Evolutionary conservation across 495 filamentous ascomycete genomes (phyloP), one percentile per base, ranked within the genome.

Genomic region (Chaetomium cochliodes): DNA sequence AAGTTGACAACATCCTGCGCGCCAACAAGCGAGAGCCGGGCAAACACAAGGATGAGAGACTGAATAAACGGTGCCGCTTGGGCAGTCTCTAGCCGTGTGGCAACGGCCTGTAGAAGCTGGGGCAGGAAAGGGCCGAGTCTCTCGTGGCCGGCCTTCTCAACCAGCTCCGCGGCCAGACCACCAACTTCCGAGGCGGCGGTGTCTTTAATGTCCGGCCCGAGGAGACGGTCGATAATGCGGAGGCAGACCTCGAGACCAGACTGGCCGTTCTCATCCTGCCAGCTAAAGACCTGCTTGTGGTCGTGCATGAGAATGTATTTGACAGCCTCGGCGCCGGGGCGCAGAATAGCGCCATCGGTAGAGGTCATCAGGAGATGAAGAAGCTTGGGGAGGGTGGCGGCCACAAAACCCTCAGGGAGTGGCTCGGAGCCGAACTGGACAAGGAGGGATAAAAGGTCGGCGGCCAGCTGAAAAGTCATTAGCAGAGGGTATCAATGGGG

Each of bases 151-250:
- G 93, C 94, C 73, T 90, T 93, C 76, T 98, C 96, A 8, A 98
- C 96, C 64, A 98, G 79, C 72, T 97, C 94, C 0, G 93, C 94
- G 0, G 94, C 94, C 56, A 98, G 84, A 30, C 93, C 91, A 63
- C 94, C 94, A 28, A 98, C 92, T 77, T 98, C 96, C 8, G 91
- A 90, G n/a, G 96, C 94, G 9, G 92, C 90, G 60, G 90, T 90
- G 67, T 98, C 94, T 58, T 92, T 90, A 33, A 97, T 87, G 2
- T 83, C 75, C 0, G 91, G 89, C 1, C 89, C 87, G 23, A 98
- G 83, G 6, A 98, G 82, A n/a, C 93, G 90, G 74, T 97, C 94
- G 68, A 98, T 93, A 68, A 98, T 93, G 59, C 91, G 81, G 49
- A 98, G 83, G 26, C 90, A 88, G 20, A 96, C 88, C 75, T 98